Conservation (phyloP, 441 rosid species). For the Populus trichocarpa region DNA sequence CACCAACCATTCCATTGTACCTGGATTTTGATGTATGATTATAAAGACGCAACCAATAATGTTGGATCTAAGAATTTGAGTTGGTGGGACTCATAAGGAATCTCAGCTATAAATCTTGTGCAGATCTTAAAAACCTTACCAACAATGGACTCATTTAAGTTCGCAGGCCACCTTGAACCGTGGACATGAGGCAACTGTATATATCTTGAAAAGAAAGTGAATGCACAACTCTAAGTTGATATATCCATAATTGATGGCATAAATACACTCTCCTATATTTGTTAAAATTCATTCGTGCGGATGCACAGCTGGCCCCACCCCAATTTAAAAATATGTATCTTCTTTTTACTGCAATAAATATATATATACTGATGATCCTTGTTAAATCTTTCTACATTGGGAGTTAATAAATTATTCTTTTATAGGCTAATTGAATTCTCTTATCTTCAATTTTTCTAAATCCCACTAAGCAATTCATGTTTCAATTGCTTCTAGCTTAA, state of each 20-base stretch:
- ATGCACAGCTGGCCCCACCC: slow-evolving; percentile 1
- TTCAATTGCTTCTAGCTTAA: no score
- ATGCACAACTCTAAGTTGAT: not conserved
- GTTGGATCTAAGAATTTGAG: slow-evolving; percentile 3
- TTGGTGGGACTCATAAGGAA: slow-evolving; percentile 20
- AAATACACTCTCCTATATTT: not conserved
- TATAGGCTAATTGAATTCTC: no score
- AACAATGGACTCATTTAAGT: not conserved
- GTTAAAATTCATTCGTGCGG: slow-evolving; percentile 1
- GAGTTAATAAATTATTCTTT: no score
- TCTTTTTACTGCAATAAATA: not conserved
- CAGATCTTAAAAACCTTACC: not conserved
- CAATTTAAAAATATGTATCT: no score
- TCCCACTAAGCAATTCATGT: no score
- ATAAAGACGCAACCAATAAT: not conserved
- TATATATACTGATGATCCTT: no score
- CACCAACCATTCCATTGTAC: slow-evolving; percentile 18
- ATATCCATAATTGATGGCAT: not conserved
- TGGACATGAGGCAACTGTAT: not conserved
- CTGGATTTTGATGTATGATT: not conserved
- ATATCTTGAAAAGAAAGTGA: slow-evolving; percentile 12
- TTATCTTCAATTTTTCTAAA: no score
- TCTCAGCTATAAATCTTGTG: not conserved
- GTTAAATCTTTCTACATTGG: no score
- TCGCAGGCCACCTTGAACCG: not conserved